Conservation (phyloP, 2,329 filamentous ascomycete species). For the Trichoderma sp. region DNA sequence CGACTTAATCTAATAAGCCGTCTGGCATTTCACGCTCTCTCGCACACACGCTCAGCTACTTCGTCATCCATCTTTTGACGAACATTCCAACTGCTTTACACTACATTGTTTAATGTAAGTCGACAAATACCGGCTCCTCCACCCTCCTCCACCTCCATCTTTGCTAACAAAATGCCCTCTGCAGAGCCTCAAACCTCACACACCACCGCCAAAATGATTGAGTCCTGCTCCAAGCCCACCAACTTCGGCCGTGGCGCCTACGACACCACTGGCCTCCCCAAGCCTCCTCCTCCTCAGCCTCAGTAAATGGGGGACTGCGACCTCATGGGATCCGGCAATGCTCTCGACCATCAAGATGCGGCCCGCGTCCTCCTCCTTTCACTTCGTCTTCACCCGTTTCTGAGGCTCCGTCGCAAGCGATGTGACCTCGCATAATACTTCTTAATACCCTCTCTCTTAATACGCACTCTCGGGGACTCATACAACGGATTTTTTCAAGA, state of each 20-base stretch:
- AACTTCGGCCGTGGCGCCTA: slow-evolving; percentile 58
- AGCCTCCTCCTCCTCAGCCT: slow-evolving; percentile 50
- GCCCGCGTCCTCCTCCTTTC: not conserved
- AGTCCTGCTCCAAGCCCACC: slow-evolving; percentile 39
- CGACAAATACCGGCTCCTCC: not conserved
- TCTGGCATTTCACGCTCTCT: slow-evolving; percentile 14
- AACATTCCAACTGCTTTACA: not conserved
- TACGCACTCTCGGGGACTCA: slow-evolving; percentile 40
- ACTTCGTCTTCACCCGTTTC: slow-evolving; percentile 3
- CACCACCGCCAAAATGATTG: slow-evolving; percentile 42
- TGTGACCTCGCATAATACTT: slow-evolving; percentile 2
- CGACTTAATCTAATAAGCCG: slow-evolving; percentile 15
- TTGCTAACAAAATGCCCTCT: slow-evolving; percentile 6
- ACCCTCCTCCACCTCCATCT: not conserved
- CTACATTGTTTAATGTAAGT: slow-evolving; percentile 19
- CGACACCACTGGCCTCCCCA: slow-evolving; percentile 54
- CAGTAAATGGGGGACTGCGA: slow-evolving; percentile 36
- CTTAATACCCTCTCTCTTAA: slow-evolving; percentile 18
- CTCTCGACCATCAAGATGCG: not conserved
- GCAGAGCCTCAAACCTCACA: slow-evolving; percentile 1
- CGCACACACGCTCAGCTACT: not conserved
- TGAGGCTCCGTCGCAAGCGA: slow-evolving; percentile 12
- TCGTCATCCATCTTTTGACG: slow-evolving; percentile 1
- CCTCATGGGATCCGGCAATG: slow-evolving; percentile 5
- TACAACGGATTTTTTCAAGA: slow-evolving; percentile 40